phyloP scores from a whole-genome alignment of 2,329 filamentous ascomycete genomes.

The Emergomyces africanus region DNA sequence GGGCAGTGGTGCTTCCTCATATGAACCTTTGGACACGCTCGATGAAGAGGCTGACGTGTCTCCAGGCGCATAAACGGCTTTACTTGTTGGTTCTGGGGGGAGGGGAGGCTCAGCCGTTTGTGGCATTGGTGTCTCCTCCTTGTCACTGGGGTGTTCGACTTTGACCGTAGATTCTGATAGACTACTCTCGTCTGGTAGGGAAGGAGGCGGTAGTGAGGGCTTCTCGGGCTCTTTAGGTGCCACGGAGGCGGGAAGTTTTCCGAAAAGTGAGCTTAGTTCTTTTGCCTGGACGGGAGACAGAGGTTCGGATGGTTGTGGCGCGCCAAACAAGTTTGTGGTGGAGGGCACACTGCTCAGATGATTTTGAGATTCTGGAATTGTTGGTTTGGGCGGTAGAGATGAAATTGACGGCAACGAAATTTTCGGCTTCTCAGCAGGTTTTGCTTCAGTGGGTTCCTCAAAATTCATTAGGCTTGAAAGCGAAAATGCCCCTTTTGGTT shows the following conservation, averaged over 20 bases:
- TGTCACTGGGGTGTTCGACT: constrained; percentile 20
- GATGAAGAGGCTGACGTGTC: constrained; percentile 38
- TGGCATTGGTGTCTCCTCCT: constrained; percentile 19
- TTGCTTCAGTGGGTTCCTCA: constrained; percentile 9
- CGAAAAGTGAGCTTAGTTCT: constrained; percentile 1
- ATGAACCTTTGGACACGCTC: constrained; percentile 27
- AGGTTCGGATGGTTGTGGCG: constrained; percentile 9
- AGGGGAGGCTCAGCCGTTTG: constrained; percentile 27
- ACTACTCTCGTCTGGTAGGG: constrained; percentile 22
- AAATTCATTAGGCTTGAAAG: constrained; percentile 28
- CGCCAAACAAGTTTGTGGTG: neutral
- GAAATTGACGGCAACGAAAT: constrained; percentile 1
- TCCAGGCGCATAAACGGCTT: constrained; percentile 32
- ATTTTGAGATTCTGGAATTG: neutral
- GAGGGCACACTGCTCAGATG: neutral
- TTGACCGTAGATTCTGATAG: constrained; percentile 20
- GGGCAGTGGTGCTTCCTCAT: constrained; percentile 27
- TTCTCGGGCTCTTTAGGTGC: constrained; percentile 19
- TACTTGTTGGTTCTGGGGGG: constrained; percentile 37
- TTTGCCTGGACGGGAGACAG: constrained; percentile 7
- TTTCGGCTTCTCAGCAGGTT: neutral
- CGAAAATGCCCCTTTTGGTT: constrained; percentile 23
- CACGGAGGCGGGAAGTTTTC: constrained; percentile 14
- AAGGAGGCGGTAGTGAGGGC: constrained; percentile 18
- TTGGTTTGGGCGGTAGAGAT: neutral